Evolutionary conservation across 2,329 filamentous ascomycete species (phyloP).

Genomic region (Leptographium flavum): DNA sequence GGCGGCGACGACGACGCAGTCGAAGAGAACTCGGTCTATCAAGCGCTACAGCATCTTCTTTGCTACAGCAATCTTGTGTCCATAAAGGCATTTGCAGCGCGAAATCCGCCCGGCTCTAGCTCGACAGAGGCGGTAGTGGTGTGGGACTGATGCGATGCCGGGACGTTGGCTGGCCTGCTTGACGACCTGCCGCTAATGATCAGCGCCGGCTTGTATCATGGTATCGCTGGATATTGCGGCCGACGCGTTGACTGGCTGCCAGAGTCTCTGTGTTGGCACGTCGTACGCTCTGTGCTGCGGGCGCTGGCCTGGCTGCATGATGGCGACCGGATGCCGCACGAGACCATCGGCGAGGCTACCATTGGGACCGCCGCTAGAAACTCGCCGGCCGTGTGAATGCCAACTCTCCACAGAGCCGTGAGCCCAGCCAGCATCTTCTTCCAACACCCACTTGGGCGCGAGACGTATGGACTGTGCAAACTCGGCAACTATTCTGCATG

Average conservation of each 20-base stretch:
- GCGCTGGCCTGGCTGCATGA: constrained; percentile 39
- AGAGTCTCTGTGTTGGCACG: constrained; percentile 42
- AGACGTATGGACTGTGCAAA: constrained; percentile 40
- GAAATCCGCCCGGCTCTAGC: background rate
- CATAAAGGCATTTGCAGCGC: constrained; percentile 17
- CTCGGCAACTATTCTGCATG: constrained; percentile 32
- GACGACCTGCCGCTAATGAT: constrained; percentile 13
- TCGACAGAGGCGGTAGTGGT: constrained; percentile 20
- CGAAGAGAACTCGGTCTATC: background rate
- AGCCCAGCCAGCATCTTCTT: constrained; percentile 34
- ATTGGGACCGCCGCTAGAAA: constrained; percentile 11
- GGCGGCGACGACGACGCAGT: background rate
- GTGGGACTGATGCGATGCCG: constrained; percentile 39
- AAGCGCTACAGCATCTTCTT: background rate
- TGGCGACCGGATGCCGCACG: no score
- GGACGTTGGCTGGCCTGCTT: constrained; percentile 27
- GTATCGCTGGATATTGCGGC: background rate
- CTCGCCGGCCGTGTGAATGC: constrained; percentile 24
- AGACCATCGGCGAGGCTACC: no score
- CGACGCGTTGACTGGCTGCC: constrained; percentile 23
- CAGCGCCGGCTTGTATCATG: constrained; percentile 3
- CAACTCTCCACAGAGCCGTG: constrained; percentile 35
- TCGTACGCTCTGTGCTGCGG: constrained; percentile 30
- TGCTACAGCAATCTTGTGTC: constrained; percentile 33
- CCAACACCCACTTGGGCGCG: constrained; percentile 28